A percentile compares a stretch with the other conserved stretches of the same genome.
Conservation (phyloP, 2,329 filamentous ascomycete genomes). For the Exophiala phaeomuriformis region DNA sequence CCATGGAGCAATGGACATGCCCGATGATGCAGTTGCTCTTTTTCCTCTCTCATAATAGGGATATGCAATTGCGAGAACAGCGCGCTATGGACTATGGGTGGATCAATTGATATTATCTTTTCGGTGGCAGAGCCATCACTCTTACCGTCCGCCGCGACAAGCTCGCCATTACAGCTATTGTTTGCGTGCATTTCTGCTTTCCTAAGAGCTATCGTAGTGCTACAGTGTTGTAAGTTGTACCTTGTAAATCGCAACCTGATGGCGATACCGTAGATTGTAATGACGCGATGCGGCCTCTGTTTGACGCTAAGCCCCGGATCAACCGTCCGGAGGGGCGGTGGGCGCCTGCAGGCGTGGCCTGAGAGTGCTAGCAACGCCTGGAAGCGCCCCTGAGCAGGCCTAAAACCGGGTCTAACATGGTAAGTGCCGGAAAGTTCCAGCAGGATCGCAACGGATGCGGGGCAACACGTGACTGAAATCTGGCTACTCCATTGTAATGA, state of each 20-base stretch:
- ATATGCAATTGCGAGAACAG: too few species aligned
- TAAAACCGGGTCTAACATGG: neutral
- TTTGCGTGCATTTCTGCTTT: too few species aligned
- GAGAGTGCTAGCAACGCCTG: neutral
- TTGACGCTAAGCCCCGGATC: neutral
- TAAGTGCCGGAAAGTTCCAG: neutral
- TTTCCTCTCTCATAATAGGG: too few species aligned
- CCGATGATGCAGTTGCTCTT: too few species aligned
- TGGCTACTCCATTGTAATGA: neutral
- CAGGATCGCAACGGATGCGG: neutral
- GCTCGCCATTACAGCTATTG: too few species aligned
- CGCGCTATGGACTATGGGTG: too few species aligned
- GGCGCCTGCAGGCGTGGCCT: neutral
- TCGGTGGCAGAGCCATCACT: too few species aligned
- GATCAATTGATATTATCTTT: too few species aligned
- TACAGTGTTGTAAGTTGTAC: too few species aligned
- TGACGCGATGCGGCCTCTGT: neutral
- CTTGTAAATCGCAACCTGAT: neutral
- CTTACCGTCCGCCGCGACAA: too few species aligned
- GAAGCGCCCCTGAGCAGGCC: neutral
- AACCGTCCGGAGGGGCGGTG: neutral
- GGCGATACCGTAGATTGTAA: neutral
- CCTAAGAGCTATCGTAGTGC: too few species aligned
- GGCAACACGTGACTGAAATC: neutral
- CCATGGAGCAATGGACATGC: too few species aligned